Conservation (phyloP, 768 basidiomycete species). For the Flagelloscypha sp. region DNA sequence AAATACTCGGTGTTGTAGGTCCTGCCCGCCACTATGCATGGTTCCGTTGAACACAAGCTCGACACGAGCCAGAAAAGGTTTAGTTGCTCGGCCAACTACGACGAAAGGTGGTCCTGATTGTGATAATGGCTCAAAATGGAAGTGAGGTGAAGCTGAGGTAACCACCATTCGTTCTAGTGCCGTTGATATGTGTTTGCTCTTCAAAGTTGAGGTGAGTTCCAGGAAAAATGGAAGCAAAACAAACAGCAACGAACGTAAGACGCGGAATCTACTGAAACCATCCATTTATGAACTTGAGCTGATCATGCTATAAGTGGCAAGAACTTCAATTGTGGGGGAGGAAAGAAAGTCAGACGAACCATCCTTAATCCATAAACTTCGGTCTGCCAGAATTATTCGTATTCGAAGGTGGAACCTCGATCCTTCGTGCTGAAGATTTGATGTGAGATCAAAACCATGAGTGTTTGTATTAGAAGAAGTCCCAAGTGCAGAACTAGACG, state of each 20-base stretch:
- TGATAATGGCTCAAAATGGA: slow-evolving; percentile 12
- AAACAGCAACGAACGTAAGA: slow-evolving; percentile 32
- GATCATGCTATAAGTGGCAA: slow-evolving; percentile 2
- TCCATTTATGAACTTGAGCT: slow-evolving; percentile 42
- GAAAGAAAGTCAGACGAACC: slow-evolving; percentile 20
- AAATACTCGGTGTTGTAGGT: slow-evolving; percentile 30
- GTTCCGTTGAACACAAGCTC: slow-evolving; percentile 38
- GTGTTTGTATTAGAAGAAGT: no score
- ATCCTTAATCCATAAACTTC: slow-evolving; percentile 36
- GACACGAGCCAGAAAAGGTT: slow-evolving; percentile 39
- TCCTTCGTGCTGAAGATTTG: no score
- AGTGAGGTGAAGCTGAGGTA: slow-evolving; percentile 10
- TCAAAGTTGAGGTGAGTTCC: slow-evolving; percentile 18
- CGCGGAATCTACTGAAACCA: slow-evolving; percentile 44
- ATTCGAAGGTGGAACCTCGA: slow-evolving; percentile 45
- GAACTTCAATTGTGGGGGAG: background rate
- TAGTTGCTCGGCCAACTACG: slow-evolving; percentile 31
- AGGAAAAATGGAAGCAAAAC: background rate
- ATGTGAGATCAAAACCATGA: no score
- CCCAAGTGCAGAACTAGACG: no score
- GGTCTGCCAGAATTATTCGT: slow-evolving; percentile 39
- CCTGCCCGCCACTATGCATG: slow-evolving; percentile 13
- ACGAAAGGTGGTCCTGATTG: slow-evolving; percentile 35
- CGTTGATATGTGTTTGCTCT: slow-evolving; percentile 35
- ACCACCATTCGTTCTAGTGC: slow-evolving; percentile 33